Percentiles rank a stretch among this genome's conserved stretches.
These are phyloP conservation scores for Bauhinia variegata DNA, from an alignment of 306 rosid species.

Conservation along the genomic window DNA sequence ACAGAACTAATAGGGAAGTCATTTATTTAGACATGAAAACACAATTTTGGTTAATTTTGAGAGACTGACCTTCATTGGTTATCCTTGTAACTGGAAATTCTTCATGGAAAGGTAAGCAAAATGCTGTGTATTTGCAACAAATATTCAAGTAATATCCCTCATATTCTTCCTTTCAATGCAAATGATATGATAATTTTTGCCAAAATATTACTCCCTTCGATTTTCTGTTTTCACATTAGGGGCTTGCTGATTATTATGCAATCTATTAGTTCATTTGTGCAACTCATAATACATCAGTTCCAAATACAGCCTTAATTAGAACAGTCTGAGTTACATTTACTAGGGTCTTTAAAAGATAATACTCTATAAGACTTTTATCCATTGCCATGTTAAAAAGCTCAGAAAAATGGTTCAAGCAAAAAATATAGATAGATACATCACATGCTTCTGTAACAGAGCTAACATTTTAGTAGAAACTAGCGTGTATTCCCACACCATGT, in stretches of 20 bases:
- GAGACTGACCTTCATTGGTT: constrained; percentile 36
- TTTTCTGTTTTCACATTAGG: too few relatives aligned
- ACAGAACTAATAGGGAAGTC: constrained; percentile 12
- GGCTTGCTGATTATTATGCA: too few relatives aligned
- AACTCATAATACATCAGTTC: too few relatives aligned
- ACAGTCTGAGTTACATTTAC: too few relatives aligned
- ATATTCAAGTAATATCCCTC: not conserved
- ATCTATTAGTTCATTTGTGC: too few relatives aligned
- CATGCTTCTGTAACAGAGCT: not conserved
- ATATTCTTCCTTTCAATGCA: too few relatives aligned
- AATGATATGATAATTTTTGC: too few relatives aligned
- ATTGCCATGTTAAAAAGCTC: constrained; percentile 1
- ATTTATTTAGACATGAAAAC: constrained; percentile 34
- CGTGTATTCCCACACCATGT: too few relatives aligned
- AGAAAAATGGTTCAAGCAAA: constrained; percentile 9
- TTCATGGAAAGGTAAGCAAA: constrained; percentile 19
- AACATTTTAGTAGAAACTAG: not conserved
- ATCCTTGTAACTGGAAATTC: constrained; percentile 29
- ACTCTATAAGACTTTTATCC: not conserved
- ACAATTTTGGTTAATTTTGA: constrained; percentile 45
- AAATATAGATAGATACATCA: not conserved
- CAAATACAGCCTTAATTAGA: too few relatives aligned
- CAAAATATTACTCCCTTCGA: too few relatives aligned
- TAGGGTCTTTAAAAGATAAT: not conserved
- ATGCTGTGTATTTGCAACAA: constrained; percentile 29